Evolutionary conservation across 305 asterid genomes (phyloP).

Genomic region (Nicotiana rustica): DNA sequence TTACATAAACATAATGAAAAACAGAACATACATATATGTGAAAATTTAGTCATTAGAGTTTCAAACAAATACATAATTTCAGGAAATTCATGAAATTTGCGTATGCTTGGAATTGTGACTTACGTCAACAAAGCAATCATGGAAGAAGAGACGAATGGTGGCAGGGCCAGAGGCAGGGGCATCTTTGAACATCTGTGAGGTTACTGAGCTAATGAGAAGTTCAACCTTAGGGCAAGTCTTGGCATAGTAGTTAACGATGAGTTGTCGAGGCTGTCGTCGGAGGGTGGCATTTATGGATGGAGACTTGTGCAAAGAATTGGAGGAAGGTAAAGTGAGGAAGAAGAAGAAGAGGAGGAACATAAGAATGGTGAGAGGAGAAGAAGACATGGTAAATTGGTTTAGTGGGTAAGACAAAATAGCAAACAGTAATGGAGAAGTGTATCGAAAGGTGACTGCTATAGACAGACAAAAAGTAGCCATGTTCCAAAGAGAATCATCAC

Average conservation of each 20-base stretch:
- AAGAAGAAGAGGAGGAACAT: slow-evolving; percentile 34
- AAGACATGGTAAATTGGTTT: slow-evolving; percentile 47
- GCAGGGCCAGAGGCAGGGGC: slow-evolving; percentile 87
- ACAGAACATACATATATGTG: no score
- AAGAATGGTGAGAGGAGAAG: slow-evolving; percentile 37
- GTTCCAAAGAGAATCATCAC: slow-evolving; percentile 63
- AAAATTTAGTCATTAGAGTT: no score
- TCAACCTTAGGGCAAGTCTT: slow-evolving; percentile 91
- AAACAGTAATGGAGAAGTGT: slow-evolving; percentile 34
- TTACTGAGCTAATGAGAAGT: slow-evolving; percentile 67
- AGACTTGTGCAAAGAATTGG: slow-evolving; percentile 41
- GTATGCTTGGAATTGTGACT: slow-evolving; percentile 26
- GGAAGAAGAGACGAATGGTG: slow-evolving; percentile 97
- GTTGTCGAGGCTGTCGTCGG: slow-evolving; percentile 49
- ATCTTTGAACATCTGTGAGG: slow-evolving; percentile 73
- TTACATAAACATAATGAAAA: background rate
- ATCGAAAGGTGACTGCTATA: slow-evolving; percentile 34
- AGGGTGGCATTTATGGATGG: slow-evolving; percentile 32
- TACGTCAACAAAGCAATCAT: slow-evolving; percentile 94
- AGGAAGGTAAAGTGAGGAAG: slow-evolving; percentile 32
- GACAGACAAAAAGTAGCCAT: slow-evolving; percentile 42
- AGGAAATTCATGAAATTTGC: no score
- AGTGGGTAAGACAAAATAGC: slow-evolving; percentile 54
- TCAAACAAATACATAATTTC: no score
- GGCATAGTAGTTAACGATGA: slow-evolving; percentile 67